Evolutionary conservation across 129 eudicot species (phyloP).

Genomic region (Gnaphalium uliginosum): DNA sequence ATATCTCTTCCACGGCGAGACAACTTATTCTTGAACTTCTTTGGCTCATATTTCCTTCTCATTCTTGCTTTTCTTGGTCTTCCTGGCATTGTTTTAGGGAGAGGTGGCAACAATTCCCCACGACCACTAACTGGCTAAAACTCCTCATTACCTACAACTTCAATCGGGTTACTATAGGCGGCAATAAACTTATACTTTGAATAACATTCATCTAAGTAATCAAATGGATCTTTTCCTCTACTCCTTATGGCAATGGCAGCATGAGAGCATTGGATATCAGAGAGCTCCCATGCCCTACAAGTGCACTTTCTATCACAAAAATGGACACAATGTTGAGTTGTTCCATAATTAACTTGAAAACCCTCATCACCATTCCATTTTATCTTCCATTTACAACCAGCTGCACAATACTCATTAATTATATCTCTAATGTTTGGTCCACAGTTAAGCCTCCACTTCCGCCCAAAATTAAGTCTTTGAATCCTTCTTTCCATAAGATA

Average conservation of each 20-base stretch:
- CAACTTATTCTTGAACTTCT: too few relatives aligned
- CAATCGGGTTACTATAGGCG: too few relatives aligned
- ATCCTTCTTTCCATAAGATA: conserved; percentile 14
- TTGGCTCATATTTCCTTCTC: too few relatives aligned
- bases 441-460: background rate
- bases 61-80: too few relatives aligned
- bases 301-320: background rate
- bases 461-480: background rate
- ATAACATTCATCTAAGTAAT: too few relatives aligned
- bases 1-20: too few relatives aligned
- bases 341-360: background rate
- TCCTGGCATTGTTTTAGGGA: too few relatives aligned
- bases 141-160: too few relatives aligned
- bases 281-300: conserved; percentile 2
- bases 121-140: too few relatives aligned
- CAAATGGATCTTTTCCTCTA: too few relatives aligned
- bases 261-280: background rate
- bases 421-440: conserved; percentile 4
- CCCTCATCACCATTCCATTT: background rate
- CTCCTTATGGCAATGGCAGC: background rate
- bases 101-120: too few relatives aligned
- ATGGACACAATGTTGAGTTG: background rate
- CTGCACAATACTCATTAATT: background rate
- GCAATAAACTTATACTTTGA: too few relatives aligned
- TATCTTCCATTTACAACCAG: background rate